phyloP scores from a whole-genome alignment of 495 filamentous ascomycete genomes.

The Xylaria grammica region DNA sequence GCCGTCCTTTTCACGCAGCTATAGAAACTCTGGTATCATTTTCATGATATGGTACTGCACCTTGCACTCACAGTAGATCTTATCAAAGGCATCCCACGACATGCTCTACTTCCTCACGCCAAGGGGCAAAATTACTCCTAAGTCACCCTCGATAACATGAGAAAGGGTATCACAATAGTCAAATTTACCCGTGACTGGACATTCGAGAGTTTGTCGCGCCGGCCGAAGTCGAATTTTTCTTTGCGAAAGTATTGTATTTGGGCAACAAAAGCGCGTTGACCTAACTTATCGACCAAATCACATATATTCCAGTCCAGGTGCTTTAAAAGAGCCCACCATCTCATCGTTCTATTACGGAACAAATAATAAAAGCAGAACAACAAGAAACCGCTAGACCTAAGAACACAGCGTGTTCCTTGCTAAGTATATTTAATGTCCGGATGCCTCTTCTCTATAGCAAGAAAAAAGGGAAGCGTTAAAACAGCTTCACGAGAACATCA shows the following conservation, averaged over 20 bases:
- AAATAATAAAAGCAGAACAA: background rate
- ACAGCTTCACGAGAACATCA: background rate
- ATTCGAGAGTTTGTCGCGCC: background rate
- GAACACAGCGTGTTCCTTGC: slow-evolving; percentile 31
- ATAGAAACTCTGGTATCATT: too few species aligned
- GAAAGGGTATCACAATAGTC: too few species aligned
- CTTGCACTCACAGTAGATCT: too few species aligned
- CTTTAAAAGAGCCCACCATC: background rate
- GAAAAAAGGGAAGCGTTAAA: background rate
- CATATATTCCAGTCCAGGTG: background rate
- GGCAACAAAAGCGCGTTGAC: background rate
- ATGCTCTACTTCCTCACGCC: too few species aligned
- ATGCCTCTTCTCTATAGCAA: slow-evolving; percentile 38
- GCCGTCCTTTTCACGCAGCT: too few species aligned
- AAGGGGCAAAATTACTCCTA: too few species aligned
- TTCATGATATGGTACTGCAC: too few species aligned
- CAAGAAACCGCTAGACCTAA: background rate
- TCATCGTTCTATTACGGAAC: background rate
- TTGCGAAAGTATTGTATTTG: background rate
- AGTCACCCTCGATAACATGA: too few species aligned
- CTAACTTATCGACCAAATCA: background rate
- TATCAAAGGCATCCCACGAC: too few species aligned
- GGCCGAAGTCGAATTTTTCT: background rate
- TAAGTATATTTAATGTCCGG: slow-evolving; percentile 32
- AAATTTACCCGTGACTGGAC: background rate